Conservation (phyloP, 352 stramenopile genomes). For the Pythium periplocum region DNA sequence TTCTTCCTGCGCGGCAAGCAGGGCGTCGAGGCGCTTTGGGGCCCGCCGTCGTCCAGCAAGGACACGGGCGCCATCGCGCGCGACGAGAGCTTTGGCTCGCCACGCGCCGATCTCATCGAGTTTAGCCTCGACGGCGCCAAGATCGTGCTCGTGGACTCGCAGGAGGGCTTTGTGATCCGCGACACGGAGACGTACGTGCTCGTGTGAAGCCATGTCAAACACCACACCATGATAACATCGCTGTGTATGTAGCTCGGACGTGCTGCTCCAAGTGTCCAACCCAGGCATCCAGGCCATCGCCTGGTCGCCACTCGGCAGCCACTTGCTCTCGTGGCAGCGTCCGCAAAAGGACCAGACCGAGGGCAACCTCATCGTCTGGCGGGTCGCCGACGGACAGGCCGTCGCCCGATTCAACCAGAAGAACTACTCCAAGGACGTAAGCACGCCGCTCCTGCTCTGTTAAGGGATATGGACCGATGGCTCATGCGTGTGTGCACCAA, state of each 20-base stretch:
- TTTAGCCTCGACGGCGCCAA: slow-evolving; percentile 66
- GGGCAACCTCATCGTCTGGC: slow-evolving; percentile 86
- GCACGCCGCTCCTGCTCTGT: slow-evolving; percentile 3
- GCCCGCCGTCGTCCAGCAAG: slow-evolving; percentile 47
- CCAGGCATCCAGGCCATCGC: slow-evolving; percentile 68
- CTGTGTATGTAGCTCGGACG: slow-evolving; percentile 30
- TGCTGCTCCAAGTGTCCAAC: slow-evolving; percentile 60
- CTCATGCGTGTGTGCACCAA: neutral
- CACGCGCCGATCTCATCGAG: slow-evolving; percentile 59
- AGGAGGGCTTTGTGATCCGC: slow-evolving; percentile 61
- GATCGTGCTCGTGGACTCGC: slow-evolving; percentile 54
- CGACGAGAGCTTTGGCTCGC: slow-evolving; percentile 44
- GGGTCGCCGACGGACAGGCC: slow-evolving; percentile 44
- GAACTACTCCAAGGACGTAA: slow-evolving; percentile 71
- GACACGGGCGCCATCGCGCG: slow-evolving; percentile 42
- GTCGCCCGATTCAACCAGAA: slow-evolving; percentile 85
- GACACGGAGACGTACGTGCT: slow-evolving; percentile 50
- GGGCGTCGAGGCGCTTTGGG: slow-evolving; percentile 76
- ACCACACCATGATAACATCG: too few relatives aligned
- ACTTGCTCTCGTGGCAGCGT: slow-evolving; percentile 87
- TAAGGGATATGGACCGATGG: neutral
- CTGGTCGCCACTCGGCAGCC: slow-evolving; percentile 78
- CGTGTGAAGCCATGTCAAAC: neutral
- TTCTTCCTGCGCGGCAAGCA: slow-evolving; percentile 78
- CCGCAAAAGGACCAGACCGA: slow-evolving; percentile 61